Evolutionary conservation across 202 grass and related monocot species (phyloP).

Genomic region (Musa balbisiana): DNA sequence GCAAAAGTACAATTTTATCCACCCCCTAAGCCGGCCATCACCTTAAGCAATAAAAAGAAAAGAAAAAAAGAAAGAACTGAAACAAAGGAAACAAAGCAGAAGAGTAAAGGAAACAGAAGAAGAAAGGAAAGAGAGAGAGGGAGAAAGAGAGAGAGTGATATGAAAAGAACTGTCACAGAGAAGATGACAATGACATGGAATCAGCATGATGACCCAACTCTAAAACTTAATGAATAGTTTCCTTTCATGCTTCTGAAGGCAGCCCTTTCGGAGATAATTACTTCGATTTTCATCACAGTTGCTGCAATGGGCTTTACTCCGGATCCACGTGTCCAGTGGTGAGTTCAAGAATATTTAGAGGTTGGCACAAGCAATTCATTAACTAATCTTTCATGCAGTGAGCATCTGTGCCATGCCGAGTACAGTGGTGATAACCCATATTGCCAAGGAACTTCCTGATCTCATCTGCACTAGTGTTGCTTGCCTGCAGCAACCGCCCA

Average conservation of each 20-base stretch:
- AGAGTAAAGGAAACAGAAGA: too few species aligned
- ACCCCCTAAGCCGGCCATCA: too few species aligned
- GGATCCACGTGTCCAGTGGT: background rate
- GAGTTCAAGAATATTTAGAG: background rate
- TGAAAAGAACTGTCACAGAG: background rate
- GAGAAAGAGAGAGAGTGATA: background rate
- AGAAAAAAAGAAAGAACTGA: too few species aligned
- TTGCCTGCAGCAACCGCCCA: constrained; percentile 64
- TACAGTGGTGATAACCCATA: constrained; percentile 73
- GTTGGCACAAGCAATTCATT: background rate
- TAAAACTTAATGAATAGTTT: background rate
- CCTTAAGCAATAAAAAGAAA: too few species aligned
- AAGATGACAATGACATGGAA: background rate
- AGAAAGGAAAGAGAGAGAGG: too few species aligned
- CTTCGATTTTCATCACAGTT: background rate
- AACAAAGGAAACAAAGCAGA: too few species aligned
- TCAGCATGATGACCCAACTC: background rate
- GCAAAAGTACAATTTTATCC: too few species aligned
- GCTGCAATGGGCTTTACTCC: background rate
- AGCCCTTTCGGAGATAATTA: background rate
- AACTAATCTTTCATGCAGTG: constrained; percentile 68
- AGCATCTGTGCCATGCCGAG: constrained; percentile 52
- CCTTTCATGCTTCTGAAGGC: too few species aligned
- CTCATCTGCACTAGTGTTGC: constrained; percentile 64
- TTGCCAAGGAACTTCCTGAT: constrained; percentile 70